phyloP scores from a whole-genome alignment of 2,329 filamentous ascomycete species.

The Microsporum ferrugineum region DNA sequence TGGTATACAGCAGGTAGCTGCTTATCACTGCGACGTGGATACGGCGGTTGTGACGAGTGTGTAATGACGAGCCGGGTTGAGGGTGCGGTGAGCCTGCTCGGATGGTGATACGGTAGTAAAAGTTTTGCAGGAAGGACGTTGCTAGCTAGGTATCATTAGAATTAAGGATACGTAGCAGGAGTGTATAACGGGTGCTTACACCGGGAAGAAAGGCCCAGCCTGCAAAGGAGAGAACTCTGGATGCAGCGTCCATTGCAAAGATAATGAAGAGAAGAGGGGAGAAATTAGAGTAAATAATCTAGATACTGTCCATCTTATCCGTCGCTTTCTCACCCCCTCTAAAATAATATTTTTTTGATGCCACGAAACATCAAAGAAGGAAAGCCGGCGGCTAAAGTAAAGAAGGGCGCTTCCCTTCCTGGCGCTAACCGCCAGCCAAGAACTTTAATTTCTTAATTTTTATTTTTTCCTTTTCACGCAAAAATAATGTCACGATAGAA shows the following conservation, averaged over 20 bases:
- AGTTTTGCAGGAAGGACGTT: constrained; percentile 62
- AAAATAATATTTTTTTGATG: not conserved
- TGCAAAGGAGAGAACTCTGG: constrained; percentile 42
- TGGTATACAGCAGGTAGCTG: constrained; percentile 77
- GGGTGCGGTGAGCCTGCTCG: constrained; percentile 76
- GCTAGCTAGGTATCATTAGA: constrained; percentile 47
- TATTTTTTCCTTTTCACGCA: not conserved
- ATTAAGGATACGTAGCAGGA: not conserved
- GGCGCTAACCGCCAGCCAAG: constrained; percentile 3
- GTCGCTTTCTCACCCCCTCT: too few relatives aligned
- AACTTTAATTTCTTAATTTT: not conserved
- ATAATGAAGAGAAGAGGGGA: not conserved
- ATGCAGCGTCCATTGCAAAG: not conserved
- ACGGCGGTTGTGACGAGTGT: constrained; percentile 60
- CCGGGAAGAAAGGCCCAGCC: constrained; percentile 54
- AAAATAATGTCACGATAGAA: not conserved
- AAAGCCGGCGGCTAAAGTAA: not conserved
- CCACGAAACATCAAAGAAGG: not conserved
- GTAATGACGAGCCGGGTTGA: constrained; percentile 55
- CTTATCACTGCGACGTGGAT: constrained; percentile 76
- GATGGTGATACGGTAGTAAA: constrained; percentile 81
- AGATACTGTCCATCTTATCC: not conserved
- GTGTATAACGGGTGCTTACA: constrained; percentile 30
- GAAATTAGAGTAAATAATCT: not conserved
- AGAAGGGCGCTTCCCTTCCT: not conserved